Evolutionary conservation across 345 rosid genomes (phyloP).

Genomic region (Kernera saxatilis): DNA sequence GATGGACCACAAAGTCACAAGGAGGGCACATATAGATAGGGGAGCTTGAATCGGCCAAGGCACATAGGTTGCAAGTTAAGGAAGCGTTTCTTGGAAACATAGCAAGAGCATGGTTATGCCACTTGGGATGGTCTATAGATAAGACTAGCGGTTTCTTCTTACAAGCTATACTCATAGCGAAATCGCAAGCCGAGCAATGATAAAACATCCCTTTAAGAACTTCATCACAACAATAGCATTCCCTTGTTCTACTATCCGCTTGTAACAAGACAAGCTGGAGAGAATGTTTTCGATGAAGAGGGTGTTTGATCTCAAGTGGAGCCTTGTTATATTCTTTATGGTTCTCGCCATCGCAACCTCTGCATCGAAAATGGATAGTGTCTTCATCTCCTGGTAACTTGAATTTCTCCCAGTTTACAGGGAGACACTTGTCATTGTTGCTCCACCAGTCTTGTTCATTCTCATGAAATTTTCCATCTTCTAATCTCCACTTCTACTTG

Average conservation of each 20-base stretch:
- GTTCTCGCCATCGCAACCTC: not conserved
- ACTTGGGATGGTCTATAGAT: no score
- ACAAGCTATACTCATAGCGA: not conserved
- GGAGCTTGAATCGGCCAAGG: no score
- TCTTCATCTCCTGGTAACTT: not conserved
- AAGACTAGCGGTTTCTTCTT: not conserved
- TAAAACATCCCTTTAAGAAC: not conserved
- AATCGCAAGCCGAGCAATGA: not conserved
- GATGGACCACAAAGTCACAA: no score
- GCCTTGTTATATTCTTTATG: not conserved
- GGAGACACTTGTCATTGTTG: not conserved
- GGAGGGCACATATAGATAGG: no score
- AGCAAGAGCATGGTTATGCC: no score
- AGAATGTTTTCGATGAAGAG: not conserved
- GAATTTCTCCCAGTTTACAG: not conserved
- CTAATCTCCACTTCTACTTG: not conserved
- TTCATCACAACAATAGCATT: not conserved
- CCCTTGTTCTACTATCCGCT: not conserved
- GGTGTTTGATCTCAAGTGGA: no score
- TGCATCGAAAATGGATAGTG: not conserved
- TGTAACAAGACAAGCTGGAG: not conserved
- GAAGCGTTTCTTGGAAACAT: no score
- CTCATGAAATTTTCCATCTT: not conserved
- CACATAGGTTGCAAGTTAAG: no score
- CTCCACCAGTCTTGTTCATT: not conserved